Conservation (phyloP, 805 yeast species). For the Lipomyces chichibuensis region DNA sequence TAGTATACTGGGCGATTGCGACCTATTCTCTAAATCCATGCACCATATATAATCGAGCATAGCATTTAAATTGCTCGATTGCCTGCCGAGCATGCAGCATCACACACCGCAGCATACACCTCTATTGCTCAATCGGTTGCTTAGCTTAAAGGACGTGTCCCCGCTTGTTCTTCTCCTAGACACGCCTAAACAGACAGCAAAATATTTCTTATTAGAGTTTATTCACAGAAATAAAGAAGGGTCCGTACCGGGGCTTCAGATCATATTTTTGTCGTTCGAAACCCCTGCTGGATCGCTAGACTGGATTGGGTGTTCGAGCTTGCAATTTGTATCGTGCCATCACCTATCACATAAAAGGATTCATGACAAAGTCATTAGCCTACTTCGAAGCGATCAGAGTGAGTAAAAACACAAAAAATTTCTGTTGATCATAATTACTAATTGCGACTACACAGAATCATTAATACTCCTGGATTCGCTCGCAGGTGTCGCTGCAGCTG, state of each 20-base stretch:
- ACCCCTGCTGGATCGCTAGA: slow-evolving; percentile 48
- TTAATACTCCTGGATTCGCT: slow-evolving; percentile 70
- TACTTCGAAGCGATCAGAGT: slow-evolving; percentile 18
- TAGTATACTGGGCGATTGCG: not conserved
- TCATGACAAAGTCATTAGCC: slow-evolving; percentile 36
- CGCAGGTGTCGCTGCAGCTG: slow-evolving; percentile 55
- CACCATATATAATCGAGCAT: not conserved
- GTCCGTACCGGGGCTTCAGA: slow-evolving; percentile 39
- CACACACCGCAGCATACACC: slow-evolving; percentile 12
- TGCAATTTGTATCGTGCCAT: slow-evolving; percentile 18
- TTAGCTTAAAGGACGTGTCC: slow-evolving; percentile 70
- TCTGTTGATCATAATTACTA: not conserved
- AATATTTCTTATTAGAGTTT: slow-evolving; percentile 61
- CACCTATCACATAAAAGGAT: slow-evolving; percentile 15
- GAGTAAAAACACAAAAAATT: not conserved
- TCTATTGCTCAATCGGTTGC: slow-evolving; percentile 62
- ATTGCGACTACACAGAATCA: slow-evolving; percentile 19
- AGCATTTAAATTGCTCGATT: not conserved
- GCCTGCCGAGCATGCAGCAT: slow-evolving; percentile 3
- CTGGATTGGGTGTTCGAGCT: slow-evolving; percentile 27
- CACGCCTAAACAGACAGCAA: slow-evolving; percentile 68
- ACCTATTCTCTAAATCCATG: not conserved
- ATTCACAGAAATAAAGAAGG: slow-evolving; percentile 46
- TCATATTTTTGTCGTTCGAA: slow-evolving; percentile 69
- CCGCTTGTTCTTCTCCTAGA: slow-evolving; percentile 76